Conservation (phyloP, 768 basidiomycete species). For the Auricularia cornea region DNA sequence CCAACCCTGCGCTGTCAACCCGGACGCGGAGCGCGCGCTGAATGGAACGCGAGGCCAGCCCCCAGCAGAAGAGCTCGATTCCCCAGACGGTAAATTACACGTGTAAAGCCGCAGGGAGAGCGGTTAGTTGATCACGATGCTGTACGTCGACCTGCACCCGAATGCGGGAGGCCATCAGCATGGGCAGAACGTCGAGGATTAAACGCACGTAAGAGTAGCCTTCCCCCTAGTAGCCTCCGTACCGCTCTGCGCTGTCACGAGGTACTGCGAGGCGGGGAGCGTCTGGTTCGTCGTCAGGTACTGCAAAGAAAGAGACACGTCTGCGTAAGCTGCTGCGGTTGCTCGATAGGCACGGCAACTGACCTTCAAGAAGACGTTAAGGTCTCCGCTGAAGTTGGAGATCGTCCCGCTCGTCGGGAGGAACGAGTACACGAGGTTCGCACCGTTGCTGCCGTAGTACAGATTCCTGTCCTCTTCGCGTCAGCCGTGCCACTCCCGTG, state of each 20-base stretch:
- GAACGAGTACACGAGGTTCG: conserved; percentile 35
- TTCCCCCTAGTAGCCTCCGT: conserved; percentile 42
- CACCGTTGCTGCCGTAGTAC: conserved; percentile 44
- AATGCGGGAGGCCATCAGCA: background rate
- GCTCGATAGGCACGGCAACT: background rate
- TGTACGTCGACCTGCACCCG: conserved; percentile 35
- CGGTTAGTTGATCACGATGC: conserved; percentile 35
- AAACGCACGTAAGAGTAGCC: conserved; percentile 5
- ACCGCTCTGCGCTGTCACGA: conserved; percentile 52
- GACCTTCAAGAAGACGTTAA: conserved; percentile 46
- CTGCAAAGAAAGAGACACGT: conserved; percentile 20
- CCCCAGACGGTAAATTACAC: too few species aligned
- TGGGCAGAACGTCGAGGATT: too few species aligned
- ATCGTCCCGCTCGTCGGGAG: conserved; percentile 29
- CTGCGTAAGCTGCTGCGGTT: background rate
- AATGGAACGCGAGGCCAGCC: too few species aligned
- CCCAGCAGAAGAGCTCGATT: too few species aligned
- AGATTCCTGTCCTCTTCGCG: conserved; percentile 38
- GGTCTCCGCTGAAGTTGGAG: conserved; percentile 44
- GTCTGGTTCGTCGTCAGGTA: conserved; percentile 41
- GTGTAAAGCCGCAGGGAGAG: too few species aligned
- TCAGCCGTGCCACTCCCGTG: too few species aligned
- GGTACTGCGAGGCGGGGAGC: conserved; percentile 44
- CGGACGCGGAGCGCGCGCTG: too few species aligned
- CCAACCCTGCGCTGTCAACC: too few species aligned